Evolutionary conservation across 2,329 filamentous ascomycete genomes (phyloP), one percentile per base, ranked within the genome.

Genomic region (Mycosphaerella sp.): DNA sequence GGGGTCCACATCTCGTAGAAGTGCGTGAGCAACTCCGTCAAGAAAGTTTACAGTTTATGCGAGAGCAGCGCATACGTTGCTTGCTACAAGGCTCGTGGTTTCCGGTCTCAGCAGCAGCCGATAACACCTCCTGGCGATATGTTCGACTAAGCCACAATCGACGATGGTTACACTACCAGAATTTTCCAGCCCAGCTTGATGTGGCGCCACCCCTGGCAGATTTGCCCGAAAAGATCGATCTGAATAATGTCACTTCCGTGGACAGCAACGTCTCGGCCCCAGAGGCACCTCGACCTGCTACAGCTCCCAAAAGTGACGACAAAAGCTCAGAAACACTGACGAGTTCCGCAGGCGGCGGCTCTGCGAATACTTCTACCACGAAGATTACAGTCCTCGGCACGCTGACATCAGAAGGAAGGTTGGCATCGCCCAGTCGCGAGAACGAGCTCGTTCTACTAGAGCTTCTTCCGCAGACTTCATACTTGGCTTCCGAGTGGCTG

Each of bases 21-120:
- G 87, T 95, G n/a, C 85, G 89, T 30, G 89, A 96, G 49, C 89
- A 95, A 68, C 77, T 97, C 40, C 86, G 88, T 60, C 84, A 91
- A 62, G 93, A 98, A 69, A 89, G 91, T 9, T 73, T 96, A 48
- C 88, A 95, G 64, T 98, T 98, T 65, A 87, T 97, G 70, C 96
- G 95, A 70, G 93, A 98, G 71, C 93, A 98, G 69, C 83, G 93
- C 34, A 87, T 97, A 55, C 80, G 93, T 48, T 96, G 90, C 66
- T 75, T 98, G 35, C 78, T 97, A 3, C 80, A 88, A 59, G 93
- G 93, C 6, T 84, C 86, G 8, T 98, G 93, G 93, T 98, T 97
- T 59, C 76, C 80, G 71, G 77, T 69, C 69, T 78, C 71, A 59
- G 66, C 42, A 30, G 40, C 50, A 16, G 49, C 51, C 8, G 44